phyloP scores from a whole-genome alignment of 257 asterid genomes.

The Vinca minor region DNA sequence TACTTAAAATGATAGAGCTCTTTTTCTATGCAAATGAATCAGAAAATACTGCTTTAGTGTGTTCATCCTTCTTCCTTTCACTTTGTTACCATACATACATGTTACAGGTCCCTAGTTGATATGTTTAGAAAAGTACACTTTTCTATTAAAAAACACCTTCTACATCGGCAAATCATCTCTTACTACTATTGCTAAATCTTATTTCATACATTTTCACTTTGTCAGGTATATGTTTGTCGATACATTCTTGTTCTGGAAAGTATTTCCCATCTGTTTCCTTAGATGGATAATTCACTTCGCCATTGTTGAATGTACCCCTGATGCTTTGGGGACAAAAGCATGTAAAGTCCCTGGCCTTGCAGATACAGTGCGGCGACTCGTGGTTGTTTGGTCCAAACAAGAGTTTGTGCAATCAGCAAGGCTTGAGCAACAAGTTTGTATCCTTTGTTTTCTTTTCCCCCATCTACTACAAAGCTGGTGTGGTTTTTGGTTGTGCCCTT shows the following conservation, averaged over 20 bases:
- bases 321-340: conserved; percentile 25
- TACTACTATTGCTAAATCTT: background rate
- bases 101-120: background rate
- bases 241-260: conserved; percentile 86
- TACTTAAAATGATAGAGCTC: background rate
- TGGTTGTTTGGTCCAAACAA: conserved; percentile 66
- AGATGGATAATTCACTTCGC: conserved; percentile 94
- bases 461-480: background rate
- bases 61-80: background rate
- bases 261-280: conserved; percentile 74
- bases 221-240: conserved; percentile 76
- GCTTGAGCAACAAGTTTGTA: conserved; percentile 92
- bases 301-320: conserved; percentile 69
- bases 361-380: conserved; percentile 68
- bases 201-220: conserved; percentile 16
- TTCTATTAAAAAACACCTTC: background rate
- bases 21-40: background rate
- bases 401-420: conserved; percentile 84
- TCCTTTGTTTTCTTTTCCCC: conserved; percentile 39
- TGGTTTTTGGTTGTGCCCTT: background rate
- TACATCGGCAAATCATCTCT: background rate
- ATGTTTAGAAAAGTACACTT: background rate
- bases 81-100: background rate
- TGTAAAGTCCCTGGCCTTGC: conserved; percentile 39
- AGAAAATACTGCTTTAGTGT: background rate